A percentile compares a stretch with the other conserved stretches of the same genome.
phyloP scores from a whole-genome alignment of 1,284 basidiomycete species.

The Fomitopsis schrenkii region DNA sequence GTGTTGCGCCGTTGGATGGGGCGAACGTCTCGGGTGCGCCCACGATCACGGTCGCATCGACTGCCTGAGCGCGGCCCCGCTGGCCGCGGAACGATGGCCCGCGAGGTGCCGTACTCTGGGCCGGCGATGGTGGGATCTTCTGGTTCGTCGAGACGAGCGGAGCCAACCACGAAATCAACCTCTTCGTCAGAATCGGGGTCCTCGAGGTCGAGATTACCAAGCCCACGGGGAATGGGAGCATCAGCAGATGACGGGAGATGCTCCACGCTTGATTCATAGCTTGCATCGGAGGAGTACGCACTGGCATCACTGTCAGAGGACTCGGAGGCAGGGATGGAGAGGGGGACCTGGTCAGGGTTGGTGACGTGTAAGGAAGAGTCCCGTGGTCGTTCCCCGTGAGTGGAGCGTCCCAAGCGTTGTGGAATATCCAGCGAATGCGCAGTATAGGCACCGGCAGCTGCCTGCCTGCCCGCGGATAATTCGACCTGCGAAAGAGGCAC shows the following conservation, averaged over 20 bases:
- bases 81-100: conserved; percentile 1
- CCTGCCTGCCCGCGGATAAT: not conserved
- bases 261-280: not conserved
- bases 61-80: not conserved
- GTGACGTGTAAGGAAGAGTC: conserved; percentile 6
- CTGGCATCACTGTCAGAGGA: conserved; percentile 17
- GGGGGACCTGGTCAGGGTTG: conserved; percentile 13
- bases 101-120: conserved; percentile 3
- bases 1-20: not conserved
- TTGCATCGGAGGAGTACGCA: conserved; percentile 19
- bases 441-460: not conserved
- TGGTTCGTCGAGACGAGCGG: conserved; percentile 13
- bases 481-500: not conserved
- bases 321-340: not conserved
- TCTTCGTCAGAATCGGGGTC: conserved; percentile 24
- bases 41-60: not conserved
- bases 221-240: not conserved
- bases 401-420: not conserved
- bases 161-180: conserved; percentile 20
- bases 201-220: conserved; percentile 21
- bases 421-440: too few relatives aligned
- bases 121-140: conserved; percentile 1
- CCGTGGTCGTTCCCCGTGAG: not conserved
- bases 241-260: not conserved
- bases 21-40: not conserved